phyloP scores from a whole-genome alignment of 2,329 filamentous ascomycete species.

The Pestalotiopsis sp. region DNA sequence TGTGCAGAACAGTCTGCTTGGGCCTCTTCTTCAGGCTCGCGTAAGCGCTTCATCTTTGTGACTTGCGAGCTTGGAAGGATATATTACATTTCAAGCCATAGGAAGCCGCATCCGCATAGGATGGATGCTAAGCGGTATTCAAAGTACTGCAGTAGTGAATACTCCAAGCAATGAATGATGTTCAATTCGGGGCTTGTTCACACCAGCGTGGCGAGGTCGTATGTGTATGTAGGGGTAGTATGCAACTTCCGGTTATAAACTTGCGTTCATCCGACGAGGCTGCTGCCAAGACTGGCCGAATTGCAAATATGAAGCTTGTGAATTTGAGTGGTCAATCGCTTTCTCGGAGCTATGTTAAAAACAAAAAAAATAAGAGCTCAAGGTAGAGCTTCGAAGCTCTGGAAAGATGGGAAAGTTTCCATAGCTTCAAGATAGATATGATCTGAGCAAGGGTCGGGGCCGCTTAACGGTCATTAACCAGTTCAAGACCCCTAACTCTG shows the following conservation, averaged over 20 bases:
- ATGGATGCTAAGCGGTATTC: background rate
- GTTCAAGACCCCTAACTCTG: background rate
- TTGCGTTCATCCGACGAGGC: too few relatives aligned
- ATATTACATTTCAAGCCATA: constrained; percentile 32
- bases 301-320: too few relatives aligned
- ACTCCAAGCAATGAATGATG: too few relatives aligned
- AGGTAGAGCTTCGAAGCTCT: background rate
- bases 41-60: constrained; percentile 63
- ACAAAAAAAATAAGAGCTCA: background rate
- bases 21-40: constrained; percentile 56
- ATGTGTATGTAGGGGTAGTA: too few relatives aligned
- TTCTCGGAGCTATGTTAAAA: background rate
- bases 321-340: background rate
- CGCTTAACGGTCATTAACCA: background rate
- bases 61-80: constrained; percentile 25
- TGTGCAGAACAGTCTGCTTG: constrained; percentile 29
- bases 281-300: too few relatives aligned
- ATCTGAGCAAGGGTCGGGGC: constrained; percentile 9
- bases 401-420: background rate
- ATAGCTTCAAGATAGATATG: background rate
- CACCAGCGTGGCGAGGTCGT: too few relatives aligned
- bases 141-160: too few relatives aligned
- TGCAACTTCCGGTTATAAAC: too few relatives aligned
- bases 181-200: too few relatives aligned
- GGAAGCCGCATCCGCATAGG: background rate